phyloP scores from a whole-genome alignment of 148 eudicot genomes.

The Fagopyrum esculentum region DNA sequence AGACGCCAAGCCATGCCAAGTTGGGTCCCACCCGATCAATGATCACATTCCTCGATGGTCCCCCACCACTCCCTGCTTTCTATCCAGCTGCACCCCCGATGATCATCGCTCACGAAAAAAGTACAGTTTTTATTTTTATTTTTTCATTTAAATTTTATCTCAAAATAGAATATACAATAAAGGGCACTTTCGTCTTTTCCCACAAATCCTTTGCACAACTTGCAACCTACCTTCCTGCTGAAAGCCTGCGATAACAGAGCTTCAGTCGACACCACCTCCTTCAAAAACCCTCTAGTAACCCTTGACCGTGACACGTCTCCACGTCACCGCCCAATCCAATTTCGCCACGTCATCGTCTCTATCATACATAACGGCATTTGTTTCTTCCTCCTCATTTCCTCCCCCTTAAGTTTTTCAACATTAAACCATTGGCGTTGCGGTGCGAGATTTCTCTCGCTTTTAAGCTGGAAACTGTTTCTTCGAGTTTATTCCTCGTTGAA shows the following conservation, averaged over 20 bases:
- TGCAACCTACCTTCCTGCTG: not conserved
- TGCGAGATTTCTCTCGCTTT: not conserved
- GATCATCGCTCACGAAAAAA: not conserved
- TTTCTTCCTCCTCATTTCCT: not conserved
- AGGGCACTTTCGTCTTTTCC: not conserved
- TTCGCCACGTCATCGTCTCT: not conserved
- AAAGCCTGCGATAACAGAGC: not conserved
- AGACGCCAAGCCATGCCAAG: not conserved
- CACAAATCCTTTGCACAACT: not conserved
- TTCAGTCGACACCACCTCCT: not conserved
- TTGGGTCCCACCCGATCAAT: conserved; percentile 6
- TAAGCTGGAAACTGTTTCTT: not conserved
- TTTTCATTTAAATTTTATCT: not conserved
- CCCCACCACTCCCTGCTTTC: not conserved
- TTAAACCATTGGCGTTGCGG: conserved; percentile 9
- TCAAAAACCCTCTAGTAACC: not conserved
- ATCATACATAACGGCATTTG: not conserved
- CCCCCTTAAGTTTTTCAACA: not conserved
- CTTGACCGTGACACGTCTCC: conserved; percentile 2
- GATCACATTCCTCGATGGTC: not conserved
- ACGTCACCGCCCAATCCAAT: conserved; percentile 8
- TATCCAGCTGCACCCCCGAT: not conserved
- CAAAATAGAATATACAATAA: not conserved
- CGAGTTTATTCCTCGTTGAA: not conserved
- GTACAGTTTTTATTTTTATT: not conserved